These are phyloP conservation scores for Penicillium sp. DNA, from an alignment of 2,329 filamentous ascomycete genomes.

Conservation along the genomic window DNA sequence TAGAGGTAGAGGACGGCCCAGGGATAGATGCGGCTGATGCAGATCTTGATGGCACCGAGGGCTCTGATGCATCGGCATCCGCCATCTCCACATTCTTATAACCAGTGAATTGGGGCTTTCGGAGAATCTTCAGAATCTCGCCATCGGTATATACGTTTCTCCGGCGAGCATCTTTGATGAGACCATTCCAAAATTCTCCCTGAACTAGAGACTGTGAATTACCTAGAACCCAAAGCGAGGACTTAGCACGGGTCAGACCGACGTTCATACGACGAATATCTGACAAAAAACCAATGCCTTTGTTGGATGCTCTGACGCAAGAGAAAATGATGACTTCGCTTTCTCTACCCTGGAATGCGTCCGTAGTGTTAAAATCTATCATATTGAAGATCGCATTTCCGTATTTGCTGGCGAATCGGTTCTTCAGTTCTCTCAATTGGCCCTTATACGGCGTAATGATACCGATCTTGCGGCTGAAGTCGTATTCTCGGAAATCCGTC, in stretches of 20 bases:
- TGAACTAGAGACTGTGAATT: slow-evolving; percentile 85
- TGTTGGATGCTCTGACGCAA: slow-evolving; percentile 90
- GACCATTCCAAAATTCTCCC: slow-evolving; percentile 86
- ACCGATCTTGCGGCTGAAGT: slow-evolving; percentile 83
- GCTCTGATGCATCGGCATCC: slow-evolving; percentile 34
- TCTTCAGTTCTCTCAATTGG: slow-evolving; percentile 79
- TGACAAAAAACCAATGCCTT: slow-evolving; percentile 95
- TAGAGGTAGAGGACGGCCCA: slow-evolving; percentile 37
- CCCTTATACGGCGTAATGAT: slow-evolving; percentile 99
- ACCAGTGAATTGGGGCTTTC: slow-evolving; percentile 56
- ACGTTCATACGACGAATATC: slow-evolving; percentile 99
- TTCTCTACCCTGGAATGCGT: slow-evolving; percentile 96
- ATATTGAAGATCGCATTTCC: slow-evolving; percentile 75
- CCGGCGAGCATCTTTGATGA: slow-evolving; percentile 79
- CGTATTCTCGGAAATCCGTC: slow-evolving; percentile 69
- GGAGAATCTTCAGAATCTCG: slow-evolving; percentile 61
- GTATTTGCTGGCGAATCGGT: slow-evolving; percentile 73
- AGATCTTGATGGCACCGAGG: slow-evolving; percentile 21
- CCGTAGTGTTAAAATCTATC: slow-evolving; percentile 98
- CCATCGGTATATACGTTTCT: slow-evolving; percentile 79
- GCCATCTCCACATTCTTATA: slow-evolving; percentile 51
- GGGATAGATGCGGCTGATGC: slow-evolving; percentile 34
- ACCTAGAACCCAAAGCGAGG: slow-evolving; percentile 93
- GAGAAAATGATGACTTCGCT: slow-evolving; percentile 99
- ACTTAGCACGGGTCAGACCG: slow-evolving; percentile 93